Percentiles rank a stretch among this genome's conserved stretches.
These are phyloP conservation scores for Pinus albicaulis DNA, from an alignment of 75 land plant species.

Conservation along the genomic window DNA sequence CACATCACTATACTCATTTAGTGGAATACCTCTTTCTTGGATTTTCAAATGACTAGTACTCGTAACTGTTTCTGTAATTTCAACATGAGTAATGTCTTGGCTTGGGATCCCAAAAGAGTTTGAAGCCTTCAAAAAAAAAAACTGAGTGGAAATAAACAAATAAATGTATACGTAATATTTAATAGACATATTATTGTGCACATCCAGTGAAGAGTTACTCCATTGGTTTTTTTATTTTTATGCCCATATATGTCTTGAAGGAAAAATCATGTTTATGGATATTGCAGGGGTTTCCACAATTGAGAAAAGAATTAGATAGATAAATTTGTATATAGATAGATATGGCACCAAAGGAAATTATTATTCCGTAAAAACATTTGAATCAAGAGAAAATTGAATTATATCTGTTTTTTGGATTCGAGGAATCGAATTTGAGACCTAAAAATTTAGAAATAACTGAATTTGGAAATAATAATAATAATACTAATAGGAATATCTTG, in stretches of 20 bases:
- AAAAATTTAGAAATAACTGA: neutral
- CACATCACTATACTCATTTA: neutral
- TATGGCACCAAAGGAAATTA: constrained; percentile 3
- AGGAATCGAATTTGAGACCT: neutral
- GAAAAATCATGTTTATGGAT: too few relatives aligned
- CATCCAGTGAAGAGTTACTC: too few relatives aligned
- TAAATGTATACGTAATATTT: too few relatives aligned
- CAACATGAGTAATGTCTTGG: neutral
- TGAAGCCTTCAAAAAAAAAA: too few relatives aligned
- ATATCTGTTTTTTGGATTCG: neutral
- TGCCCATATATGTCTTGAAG: too few relatives aligned
- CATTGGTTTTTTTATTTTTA: too few relatives aligned
- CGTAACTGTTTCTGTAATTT: neutral
- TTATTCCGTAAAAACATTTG: constrained; percentile 22
- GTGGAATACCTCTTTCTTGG: neutral
- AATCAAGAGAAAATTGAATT: constrained; percentile 20
- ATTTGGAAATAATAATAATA: constrained; percentile 2
- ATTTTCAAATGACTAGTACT: neutral
- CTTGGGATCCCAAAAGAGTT: neutral
- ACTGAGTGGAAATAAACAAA: too few relatives aligned
- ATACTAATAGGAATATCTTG: neutral
- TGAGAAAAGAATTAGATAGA: too few relatives aligned
- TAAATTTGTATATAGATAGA: too few relatives aligned
- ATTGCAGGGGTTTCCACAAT: too few relatives aligned
- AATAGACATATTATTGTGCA: too few relatives aligned